phyloP scores from a whole-genome alignment of 768 basidiomycete genomes.

The Boletus pseudo-olivaceus region DNA sequence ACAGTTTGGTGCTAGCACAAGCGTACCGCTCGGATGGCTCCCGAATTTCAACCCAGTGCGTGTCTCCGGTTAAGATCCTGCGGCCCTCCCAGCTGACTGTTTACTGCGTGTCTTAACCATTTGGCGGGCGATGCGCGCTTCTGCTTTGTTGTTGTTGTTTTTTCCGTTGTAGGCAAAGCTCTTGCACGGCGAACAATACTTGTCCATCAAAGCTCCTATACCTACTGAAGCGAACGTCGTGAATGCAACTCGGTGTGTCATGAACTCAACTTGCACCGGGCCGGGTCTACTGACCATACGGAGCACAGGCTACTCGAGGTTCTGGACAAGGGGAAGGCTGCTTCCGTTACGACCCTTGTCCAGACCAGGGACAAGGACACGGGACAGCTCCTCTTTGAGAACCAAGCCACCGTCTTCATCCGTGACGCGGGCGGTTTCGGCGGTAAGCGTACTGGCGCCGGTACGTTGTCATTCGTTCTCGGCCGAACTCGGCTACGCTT shows the following conservation, averaged over 20 bases:
- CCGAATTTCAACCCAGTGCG: conserved; percentile 92
- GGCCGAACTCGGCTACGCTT: not conserved
- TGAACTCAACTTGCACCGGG: conserved; percentile 15
- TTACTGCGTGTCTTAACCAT: not conserved
- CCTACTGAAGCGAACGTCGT: conserved; percentile 81
- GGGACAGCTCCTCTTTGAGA: conserved; percentile 85
- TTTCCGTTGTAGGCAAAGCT: conserved; percentile 68
- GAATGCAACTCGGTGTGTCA: conserved; percentile 59
- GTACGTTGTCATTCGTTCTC: conserved; percentile 39
- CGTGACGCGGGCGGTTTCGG: conserved; percentile 96
- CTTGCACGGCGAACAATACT: conserved; percentile 96
- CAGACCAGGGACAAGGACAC: conserved; percentile 77
- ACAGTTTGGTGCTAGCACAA: conserved; percentile 72
- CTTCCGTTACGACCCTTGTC: conserved; percentile 76
- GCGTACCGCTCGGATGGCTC: conserved; percentile 76
- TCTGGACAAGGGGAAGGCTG: conserved; percentile 90
- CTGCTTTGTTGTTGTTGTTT: not conserved
- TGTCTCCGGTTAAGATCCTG: conserved; percentile 7
- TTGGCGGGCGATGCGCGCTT: not conserved
- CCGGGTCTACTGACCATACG: conserved; percentile 8
- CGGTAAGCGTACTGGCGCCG: conserved; percentile 79
- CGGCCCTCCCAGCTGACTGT: not conserved
- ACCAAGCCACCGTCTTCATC: conserved; percentile 87
- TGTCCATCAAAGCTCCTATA: conserved; percentile 81
- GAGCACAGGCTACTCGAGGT: conserved; percentile 67